These are phyloP conservation scores for Lathyrus sativus DNA, from an alignment of 306 rosid genomes.

Conservation along the genomic window DNA sequence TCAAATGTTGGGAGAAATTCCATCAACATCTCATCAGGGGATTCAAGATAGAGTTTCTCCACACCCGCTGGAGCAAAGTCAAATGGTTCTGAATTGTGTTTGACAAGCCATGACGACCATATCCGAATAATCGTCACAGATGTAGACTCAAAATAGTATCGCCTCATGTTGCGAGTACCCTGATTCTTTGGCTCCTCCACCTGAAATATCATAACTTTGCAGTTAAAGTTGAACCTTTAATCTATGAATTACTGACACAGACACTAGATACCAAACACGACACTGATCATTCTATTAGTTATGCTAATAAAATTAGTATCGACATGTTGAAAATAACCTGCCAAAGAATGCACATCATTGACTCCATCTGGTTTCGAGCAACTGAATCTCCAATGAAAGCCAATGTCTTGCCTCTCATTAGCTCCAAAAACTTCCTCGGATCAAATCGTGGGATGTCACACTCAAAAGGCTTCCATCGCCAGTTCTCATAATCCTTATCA, in stretches of 20 bases:
- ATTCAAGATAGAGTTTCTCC: slow-evolving; percentile 78
- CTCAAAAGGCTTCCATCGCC: slow-evolving; percentile 92
- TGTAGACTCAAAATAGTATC: slow-evolving; percentile 71
- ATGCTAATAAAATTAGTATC: slow-evolving; percentile 31
- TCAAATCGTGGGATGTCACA: slow-evolving; percentile 92
- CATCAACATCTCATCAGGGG: slow-evolving; percentile 77
- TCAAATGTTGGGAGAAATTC: slow-evolving; percentile 63
- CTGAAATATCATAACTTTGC: slow-evolving; percentile 48
- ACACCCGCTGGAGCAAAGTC: slow-evolving; percentile 74
- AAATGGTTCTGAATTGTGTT: slow-evolving; percentile 60
- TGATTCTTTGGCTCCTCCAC: slow-evolving; percentile 81
- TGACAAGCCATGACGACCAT: slow-evolving; percentile 98
- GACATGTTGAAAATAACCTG: slow-evolving; percentile 57
- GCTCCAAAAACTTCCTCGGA: slow-evolving; percentile 65
- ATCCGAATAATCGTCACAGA: slow-evolving; percentile 71
- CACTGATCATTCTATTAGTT: not conserved
- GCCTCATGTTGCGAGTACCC: slow-evolving; percentile 81
- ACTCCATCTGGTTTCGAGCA: slow-evolving; percentile 97
- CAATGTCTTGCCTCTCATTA: slow-evolving; percentile 93
- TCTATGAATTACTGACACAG: not conserved
- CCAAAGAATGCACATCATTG: slow-evolving; percentile 88
- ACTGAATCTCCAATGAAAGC: slow-evolving; percentile 97
- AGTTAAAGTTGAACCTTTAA: slow-evolving; percentile 4
- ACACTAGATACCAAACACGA: not conserved
- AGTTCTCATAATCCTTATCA: slow-evolving; percentile 88